These are phyloP conservation scores for Aspergillus biplanus DNA, from an alignment of 495 filamentous ascomycete species.

Conservation along the genomic window DNA sequence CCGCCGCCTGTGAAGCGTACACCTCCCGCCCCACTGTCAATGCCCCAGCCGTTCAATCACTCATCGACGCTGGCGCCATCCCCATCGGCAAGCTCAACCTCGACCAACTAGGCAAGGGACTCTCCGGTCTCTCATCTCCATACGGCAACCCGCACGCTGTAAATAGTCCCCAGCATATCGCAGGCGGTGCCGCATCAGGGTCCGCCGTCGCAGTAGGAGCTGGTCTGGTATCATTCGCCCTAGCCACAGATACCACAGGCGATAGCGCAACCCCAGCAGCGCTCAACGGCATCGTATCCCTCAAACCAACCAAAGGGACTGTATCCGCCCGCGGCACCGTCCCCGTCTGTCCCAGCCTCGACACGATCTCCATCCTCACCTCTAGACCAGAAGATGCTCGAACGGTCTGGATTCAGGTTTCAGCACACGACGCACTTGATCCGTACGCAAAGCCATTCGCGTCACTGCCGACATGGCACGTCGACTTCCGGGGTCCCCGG, in stretches of 20 bases:
- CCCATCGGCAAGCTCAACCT: slow-evolving; percentile 4
- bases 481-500: not conserved
- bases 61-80: slow-evolving; percentile 2
- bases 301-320: not conserved
- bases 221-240: not conserved
- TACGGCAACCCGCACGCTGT: not conserved
- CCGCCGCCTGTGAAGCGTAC: not conserved
- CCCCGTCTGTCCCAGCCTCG: slow-evolving; percentile 6
- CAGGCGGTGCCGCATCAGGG: not conserved
- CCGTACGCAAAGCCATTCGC: slow-evolving; percentile 1
- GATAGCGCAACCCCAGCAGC: not conserved
- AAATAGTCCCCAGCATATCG: not conserved
- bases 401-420: not conserved
- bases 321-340: not conserved
- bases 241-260: slow-evolving; percentile 8
- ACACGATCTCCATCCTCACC: not conserved
- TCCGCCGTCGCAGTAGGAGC: not conserved
- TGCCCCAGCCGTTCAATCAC: slow-evolving; percentile 1
- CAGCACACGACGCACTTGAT: not conserved
- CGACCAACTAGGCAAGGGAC: not conserved
- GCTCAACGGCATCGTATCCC: not conserved
- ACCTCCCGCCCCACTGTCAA: not conserved
- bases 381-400: not conserved
- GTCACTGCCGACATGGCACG: slow-evolving; percentile 7
- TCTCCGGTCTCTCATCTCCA: not conserved